phyloP scores from a whole-genome alignment of 176 grass and related monocot species.

The Guadua angustifolia region DNA sequence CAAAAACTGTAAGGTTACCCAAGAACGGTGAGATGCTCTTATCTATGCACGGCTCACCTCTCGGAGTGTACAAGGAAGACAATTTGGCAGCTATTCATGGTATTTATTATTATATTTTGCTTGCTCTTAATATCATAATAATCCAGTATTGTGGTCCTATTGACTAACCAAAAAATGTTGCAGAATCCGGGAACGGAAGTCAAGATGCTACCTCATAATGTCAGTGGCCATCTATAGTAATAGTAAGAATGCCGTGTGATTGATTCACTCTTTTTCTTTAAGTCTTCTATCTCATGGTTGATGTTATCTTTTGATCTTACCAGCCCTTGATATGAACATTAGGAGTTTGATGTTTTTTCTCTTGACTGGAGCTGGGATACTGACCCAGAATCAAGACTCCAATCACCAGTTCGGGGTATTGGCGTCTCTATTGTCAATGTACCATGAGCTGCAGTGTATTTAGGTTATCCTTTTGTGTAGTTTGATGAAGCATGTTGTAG shows the following conservation, averaged over 20 bases:
- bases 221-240: not conserved
- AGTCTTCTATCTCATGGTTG: not conserved
- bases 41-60: constrained; percentile 82
- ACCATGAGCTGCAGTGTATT: not conserved
- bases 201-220: constrained; percentile 38
- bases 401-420: not conserved
- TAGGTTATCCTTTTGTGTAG: constrained; percentile 20
- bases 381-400: not conserved
- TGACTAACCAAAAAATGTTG: constrained; percentile 13
- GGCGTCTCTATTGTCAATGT: not conserved
- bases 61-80: constrained; percentile 85
- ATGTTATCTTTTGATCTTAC: not conserved
- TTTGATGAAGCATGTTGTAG: constrained; percentile 21
- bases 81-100: constrained; percentile 69
- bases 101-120: constrained; percentile 35
- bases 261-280: not conserved
- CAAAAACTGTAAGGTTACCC: constrained; percentile 74
- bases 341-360: not conserved
- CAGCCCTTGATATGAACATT: not conserved
- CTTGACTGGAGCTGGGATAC: not conserved
- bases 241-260: constrained; percentile 21
- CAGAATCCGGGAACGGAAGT: constrained; percentile 76
- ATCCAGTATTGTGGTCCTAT: constrained; percentile 1
- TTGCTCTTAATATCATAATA: not conserved
- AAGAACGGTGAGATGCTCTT: constrained; percentile 92